Base-by-base conservation (phyloP, 257 asterid species). In the Echium plantagineum region DNA sequence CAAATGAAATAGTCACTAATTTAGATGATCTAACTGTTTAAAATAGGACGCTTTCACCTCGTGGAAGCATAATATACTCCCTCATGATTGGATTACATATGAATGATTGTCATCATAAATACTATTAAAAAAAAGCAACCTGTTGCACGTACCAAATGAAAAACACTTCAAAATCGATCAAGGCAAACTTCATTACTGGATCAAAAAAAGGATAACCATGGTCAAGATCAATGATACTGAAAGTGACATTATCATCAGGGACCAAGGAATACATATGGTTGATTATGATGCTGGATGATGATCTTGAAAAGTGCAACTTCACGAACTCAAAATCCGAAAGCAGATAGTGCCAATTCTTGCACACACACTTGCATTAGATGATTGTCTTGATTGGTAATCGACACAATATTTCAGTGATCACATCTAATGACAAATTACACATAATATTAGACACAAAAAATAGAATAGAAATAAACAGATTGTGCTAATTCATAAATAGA, bases 261-360 rank as follows among this genome's bases (percentile, higher is more conserved):
- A 12, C 28, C 7, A 30, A 57, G 5, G 7, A 17, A 21, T 17
- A 42, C 5, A 4, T 0, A 4, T 18, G 63, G 22, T 21, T 60
- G 57, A 80, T 52, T 17, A 62, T 54, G 3, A 76, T 53, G 21
- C 72, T 63, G 9, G 80, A 67, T 47, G 19, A 20, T 19, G 85
- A 57, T 64, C 49, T 65, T 4, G 72, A 57, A 15, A 69, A 51
- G 55, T 72, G 77, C 61, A 52, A 19, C 4, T 58, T 59, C 19
- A 51, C 59, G 10, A 77, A 80, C 52, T 77, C 75, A 0, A 19
- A 55, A 15, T 60, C 53, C 0, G 46, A 51, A 57, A 76, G 16
- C 8, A 76, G 52, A 0, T 65, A 2, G 5, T 59, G 62, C 83
- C 78, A 75, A 8, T 61, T 2, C 60, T 73, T 75, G 75, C 80